phyloP scores from a whole-genome alignment of 495 filamentous ascomycete genomes.

The Penicillium roqueforti region DNA sequence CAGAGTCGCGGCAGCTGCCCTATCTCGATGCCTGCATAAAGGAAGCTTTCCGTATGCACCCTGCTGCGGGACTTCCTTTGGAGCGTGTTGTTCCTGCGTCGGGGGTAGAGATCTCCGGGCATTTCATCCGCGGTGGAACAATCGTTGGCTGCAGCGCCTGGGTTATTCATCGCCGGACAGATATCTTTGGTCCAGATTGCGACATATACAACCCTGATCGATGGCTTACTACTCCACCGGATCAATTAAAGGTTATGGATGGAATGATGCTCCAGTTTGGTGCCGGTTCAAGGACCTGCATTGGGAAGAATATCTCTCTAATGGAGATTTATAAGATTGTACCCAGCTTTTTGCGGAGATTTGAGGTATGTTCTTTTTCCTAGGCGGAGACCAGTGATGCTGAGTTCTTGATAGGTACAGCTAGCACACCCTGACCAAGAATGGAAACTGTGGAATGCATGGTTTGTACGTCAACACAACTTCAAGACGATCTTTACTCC shows the following conservation, averaged over 20 bases:
- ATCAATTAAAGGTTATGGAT: slow-evolving; percentile 10
- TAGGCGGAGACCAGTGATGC: neutral
- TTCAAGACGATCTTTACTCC: neutral
- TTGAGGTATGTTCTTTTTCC: slow-evolving; percentile 3
- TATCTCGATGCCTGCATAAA: slow-evolving; percentile 67
- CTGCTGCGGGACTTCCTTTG: slow-evolving; percentile 54
- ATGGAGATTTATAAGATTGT: slow-evolving; percentile 30
- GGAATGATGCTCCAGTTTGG: slow-evolving; percentile 25
- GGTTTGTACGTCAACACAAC: neutral
- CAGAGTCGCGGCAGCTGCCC: slow-evolving; percentile 53
- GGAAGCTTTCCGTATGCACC: slow-evolving; percentile 62
- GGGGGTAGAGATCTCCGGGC: neutral
- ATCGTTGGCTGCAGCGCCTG: slow-evolving; percentile 34
- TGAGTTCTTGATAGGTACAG: neutral
- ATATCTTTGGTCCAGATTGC: slow-evolving; percentile 19
- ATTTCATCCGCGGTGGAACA: slow-evolving; percentile 2
- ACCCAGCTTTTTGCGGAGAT: slow-evolving; percentile 28
- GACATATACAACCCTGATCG: slow-evolving; percentile 17
- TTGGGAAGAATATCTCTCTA: slow-evolving; percentile 34
- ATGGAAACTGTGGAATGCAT: slow-evolving; percentile 1
- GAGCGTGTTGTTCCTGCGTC: slow-evolving; percentile 30
- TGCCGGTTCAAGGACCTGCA: slow-evolving; percentile 24
- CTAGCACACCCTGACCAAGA: neutral
- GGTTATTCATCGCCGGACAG: slow-evolving; percentile 17
- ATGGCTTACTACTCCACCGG: slow-evolving; percentile 8